Percentiles rank a stretch among this genome's conserved stretches.
Evolutionary conservation across 2,329 filamentous ascomycete genomes (phyloP).

Genomic region (Colletotrichum sp.): DNA sequence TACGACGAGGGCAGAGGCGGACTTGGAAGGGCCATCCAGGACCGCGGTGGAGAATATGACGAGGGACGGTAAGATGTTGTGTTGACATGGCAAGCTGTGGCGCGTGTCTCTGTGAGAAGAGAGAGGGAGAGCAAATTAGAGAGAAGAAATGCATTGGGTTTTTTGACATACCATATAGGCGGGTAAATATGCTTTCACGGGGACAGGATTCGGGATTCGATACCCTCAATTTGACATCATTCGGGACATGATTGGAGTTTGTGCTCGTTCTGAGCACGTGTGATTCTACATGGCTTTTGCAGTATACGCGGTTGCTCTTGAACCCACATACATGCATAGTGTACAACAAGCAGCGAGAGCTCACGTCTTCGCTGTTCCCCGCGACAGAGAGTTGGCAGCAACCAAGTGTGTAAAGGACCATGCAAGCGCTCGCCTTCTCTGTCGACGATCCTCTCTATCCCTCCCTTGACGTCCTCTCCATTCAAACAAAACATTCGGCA

Average conservation of each 20-base stretch:
- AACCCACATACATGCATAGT: slow-evolving; percentile 2
- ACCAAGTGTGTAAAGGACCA: neutral
- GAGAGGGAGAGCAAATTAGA: slow-evolving; percentile 22
- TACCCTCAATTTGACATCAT: slow-evolving; percentile 15
- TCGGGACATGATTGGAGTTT: neutral
- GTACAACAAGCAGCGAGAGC: neutral
- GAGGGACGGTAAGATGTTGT: slow-evolving; percentile 38
- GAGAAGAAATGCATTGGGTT: neutral
- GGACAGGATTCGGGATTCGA: slow-evolving; percentile 14
- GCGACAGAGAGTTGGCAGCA: neutral
- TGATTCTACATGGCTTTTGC: neutral
- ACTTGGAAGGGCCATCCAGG: slow-evolving; percentile 77
- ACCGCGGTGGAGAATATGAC: slow-evolving; percentile 37
- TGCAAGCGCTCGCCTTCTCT: neutral
- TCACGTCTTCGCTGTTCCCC: neutral
- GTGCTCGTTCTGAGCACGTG: neutral
- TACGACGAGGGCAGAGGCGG: slow-evolving; percentile 95
- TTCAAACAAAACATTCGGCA: neutral
- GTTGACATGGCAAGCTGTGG: neutral
- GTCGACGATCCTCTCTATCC: neutral
- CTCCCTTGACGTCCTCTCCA: neutral
- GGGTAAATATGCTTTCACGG: neutral
- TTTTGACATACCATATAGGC: neutral
- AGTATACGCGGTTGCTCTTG: neutral
- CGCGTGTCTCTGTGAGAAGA: neutral